Percentiles rank a stretch among this genome's conserved stretches.
Evolutionary conservation across 192 early-diverging fungal species (phyloP).

Genomic region (Gorgonomyces haynaldii): DNA sequence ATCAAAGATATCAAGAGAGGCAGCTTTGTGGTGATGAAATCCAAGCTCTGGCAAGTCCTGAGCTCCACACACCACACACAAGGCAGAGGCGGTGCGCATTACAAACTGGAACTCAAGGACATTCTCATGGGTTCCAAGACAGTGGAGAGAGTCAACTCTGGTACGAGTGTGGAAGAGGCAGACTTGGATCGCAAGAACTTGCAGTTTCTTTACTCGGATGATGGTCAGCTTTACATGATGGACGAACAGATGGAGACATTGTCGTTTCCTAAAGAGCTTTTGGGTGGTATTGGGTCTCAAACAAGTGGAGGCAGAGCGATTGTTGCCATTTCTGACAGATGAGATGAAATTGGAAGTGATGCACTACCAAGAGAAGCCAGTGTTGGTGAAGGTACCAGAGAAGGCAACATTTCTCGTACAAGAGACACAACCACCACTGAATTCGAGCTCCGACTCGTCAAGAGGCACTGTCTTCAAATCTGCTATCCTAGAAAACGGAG

Average conservation of each 20-base stretch:
- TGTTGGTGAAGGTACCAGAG: constrained; percentile 49
- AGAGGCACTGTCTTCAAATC: constrained; percentile 61
- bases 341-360: constrained; percentile 45
- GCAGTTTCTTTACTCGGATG: constrained; percentile 63
- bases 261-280: constrained; percentile 34
- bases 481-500: constrained; percentile 54
- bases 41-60: constrained; percentile 54
- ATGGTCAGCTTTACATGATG: constrained; percentile 50
- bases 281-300: constrained; percentile 39
- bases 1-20: constrained; percentile 50
- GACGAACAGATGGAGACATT: constrained; percentile 63
- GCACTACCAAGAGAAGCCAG: constrained; percentile 42
- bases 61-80: constrained; percentile 52
- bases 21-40: constrained; percentile 56
- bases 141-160: constrained; percentile 59
- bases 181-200: constrained; percentile 50
- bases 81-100: constrained; percentile 49
- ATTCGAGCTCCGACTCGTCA: constrained; percentile 23
- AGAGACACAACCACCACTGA: constrained; percentile 1
- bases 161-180: constrained; percentile 56
- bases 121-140: constrained; percentile 43
- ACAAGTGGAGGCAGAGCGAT: neutral
- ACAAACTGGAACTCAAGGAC: constrained; percentile 59
- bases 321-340: constrained; percentile 32
- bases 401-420: constrained; percentile 18